These are phyloP conservation scores for Simmondsia chinensis DNA, from an alignment of 148 eudicot genomes.

Conservation along the genomic window DNA sequence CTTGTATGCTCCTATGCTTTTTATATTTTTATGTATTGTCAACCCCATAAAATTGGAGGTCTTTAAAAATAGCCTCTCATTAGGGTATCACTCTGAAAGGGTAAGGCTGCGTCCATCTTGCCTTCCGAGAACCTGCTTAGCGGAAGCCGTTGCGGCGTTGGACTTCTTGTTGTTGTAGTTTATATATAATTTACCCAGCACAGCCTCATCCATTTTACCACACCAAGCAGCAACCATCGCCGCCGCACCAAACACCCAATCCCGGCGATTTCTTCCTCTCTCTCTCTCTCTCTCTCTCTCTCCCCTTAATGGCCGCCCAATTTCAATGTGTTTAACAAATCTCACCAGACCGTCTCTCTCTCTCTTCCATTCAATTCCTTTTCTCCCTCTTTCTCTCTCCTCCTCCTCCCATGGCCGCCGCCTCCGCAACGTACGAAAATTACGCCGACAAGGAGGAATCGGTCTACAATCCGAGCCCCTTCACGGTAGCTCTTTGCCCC, in stretches of 20 bases:
- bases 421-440: no score
- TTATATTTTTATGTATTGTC: no score
- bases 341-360: conserved; percentile 1
- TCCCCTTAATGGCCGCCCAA: conserved; percentile 42
- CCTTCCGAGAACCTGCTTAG: no score
- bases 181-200: not conserved
- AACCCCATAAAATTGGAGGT: no score
- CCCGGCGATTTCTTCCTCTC: not conserved
- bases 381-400: conserved; percentile 11
- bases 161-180: no score
- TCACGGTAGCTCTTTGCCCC: conserved; percentile 59
- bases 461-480: conserved; percentile 7
- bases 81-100: no score
- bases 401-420: conserved; percentile 29
- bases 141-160: no score
- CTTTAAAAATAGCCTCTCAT: no score
- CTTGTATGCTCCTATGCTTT: no score
- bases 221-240: conserved; percentile 9
- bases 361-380: not conserved
- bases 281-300: not conserved
- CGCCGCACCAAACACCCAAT: not conserved
- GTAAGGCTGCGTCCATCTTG: no score
- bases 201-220: conserved; percentile 4
- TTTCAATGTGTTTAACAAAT: conserved; percentile 1
- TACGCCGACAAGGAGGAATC: conserved; percentile 21